A percentile compares a stretch with the other conserved stretches of the same genome.
These are phyloP conservation scores for Penicillium oxalicum DNA, from an alignment of 2,329 filamentous ascomycete species.

Conservation along the genomic window DNA sequence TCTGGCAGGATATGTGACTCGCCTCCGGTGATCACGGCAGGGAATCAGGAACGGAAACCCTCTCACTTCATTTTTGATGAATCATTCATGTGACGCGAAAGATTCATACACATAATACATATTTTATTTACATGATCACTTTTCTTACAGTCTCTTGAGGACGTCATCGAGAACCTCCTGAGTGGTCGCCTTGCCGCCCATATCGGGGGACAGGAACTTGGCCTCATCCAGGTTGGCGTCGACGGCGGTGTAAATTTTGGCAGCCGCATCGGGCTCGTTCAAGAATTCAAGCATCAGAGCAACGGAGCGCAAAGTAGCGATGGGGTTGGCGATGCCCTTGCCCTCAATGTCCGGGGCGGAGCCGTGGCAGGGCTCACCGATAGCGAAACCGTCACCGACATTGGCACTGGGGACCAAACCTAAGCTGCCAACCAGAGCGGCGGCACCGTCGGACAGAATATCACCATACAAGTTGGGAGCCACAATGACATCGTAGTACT, in stretches of 20 bases:
- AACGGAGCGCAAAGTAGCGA: conserved; percentile 85
- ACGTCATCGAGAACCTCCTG: conserved; percentile 84
- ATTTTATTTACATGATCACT: conserved; percentile 13
- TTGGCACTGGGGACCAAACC: conserved; percentile 93
- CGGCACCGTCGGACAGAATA: conserved; percentile 90
- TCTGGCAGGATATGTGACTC: no score
- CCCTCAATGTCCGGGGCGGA: conserved; percentile 94
- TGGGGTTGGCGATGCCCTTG: conserved; percentile 87
- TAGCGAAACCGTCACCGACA: conserved; percentile 88
- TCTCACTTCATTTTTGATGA: no score
- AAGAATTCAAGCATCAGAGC: conserved; percentile 97
- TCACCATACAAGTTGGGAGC: conserved; percentile 97
- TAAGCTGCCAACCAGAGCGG: conserved; percentile 83
- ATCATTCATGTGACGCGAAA: not conserved
- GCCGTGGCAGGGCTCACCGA: conserved; percentile 96
- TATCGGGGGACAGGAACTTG: conserved; percentile 75
- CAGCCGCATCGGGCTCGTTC: conserved; percentile 77
- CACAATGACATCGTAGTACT: conserved; percentile 95
- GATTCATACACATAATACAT: not conserved
- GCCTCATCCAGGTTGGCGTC: conserved; percentile 84
- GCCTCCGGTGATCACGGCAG: no score
- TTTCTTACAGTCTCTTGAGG: conserved; percentile 65
- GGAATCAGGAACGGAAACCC: no score
- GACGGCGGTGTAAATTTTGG: conserved; percentile 83
- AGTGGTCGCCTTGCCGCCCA: conserved; percentile 81